Evolutionary conservation across 345 rosid species (phyloP), one percentile per base, ranked within the genome.

Genomic region (Clausena lansium): DNA sequence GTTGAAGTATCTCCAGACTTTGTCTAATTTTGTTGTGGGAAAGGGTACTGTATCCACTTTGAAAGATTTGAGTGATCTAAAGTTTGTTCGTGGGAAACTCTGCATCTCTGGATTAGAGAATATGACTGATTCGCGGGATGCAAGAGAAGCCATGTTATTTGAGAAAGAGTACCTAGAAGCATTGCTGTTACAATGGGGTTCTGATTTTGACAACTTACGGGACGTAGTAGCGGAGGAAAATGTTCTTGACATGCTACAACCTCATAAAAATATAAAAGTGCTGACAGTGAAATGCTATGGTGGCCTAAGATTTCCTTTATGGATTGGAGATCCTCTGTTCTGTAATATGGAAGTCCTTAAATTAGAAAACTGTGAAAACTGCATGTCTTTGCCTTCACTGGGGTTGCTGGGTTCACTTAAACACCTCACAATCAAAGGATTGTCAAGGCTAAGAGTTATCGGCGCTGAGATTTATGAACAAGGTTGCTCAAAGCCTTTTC

Each of bases 1-100:
- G 0, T 25, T 55, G 64, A 36, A 22, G 14, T 9, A 13, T 13
- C 75, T 72, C 17, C 75, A 4, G 1, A 57, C 65, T 11, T 22
- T 72, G 47, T 72, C 75, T 55, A 72, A 72, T 35, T 71, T 55
- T 57, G 6, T 57, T 0, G 65, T 72, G 20, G 75, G 65, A 30
- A 33, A 35, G 24, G 20, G 4, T 1, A 33, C 2, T 57, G 50
- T 19, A 11, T 33, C 30, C n/a, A 5, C 20, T 13, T 57, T 72
- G 47, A 22, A 72, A 4, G 75, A 72, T 33, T 33, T 72, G n/a
- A 22, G 58, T 22, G 2, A 35, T 57, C 13, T 72, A 5, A 55
- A 19, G 32, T 22, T 22, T 32, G 33, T 72, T 1, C 0, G 32
- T 1, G 65, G 39, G 33, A 25, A 57, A 57, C 50, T 72, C 57